Conservation (phyloP, 2,329 filamentous ascomycete genomes). For the Elsinoe fawcettii region DNA sequence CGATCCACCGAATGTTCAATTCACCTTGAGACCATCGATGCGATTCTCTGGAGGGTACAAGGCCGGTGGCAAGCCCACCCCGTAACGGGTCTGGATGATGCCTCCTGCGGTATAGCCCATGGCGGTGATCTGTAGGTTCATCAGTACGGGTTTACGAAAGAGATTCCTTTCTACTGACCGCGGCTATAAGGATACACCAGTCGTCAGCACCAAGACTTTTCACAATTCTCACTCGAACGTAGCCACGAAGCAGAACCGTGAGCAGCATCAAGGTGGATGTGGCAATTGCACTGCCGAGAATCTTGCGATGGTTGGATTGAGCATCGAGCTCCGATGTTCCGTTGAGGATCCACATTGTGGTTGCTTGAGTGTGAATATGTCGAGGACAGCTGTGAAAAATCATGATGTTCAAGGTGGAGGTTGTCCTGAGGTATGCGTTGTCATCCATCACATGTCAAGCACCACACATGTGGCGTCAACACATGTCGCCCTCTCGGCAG, state of each 20-base stretch:
- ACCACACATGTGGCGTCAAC: neutral
- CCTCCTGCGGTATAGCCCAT: constrained; percentile 5
- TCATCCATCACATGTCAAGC: constrained; percentile 4
- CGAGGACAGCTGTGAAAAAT: neutral
- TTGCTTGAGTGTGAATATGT: neutral
- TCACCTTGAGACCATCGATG: neutral
- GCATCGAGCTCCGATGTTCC: neutral
- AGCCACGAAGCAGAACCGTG: constrained; percentile 2
- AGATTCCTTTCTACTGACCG: neutral
- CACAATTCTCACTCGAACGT: constrained; percentile 13
- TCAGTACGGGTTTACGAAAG: neutral
- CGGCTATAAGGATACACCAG: constrained; percentile 7
- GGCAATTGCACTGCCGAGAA: neutral
- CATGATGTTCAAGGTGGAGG: neutral
- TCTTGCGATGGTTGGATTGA: constrained; percentile 8
- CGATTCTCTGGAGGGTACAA: neutral
- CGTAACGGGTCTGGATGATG: constrained; percentile 11
- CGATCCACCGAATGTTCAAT: neutral
- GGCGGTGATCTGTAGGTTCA: neutral
- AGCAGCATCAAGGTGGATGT: constrained; percentile 3
- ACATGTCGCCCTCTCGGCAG: too few relatives aligned
- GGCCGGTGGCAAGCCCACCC: neutral
- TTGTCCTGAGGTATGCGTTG: neutral
- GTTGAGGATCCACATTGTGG: constrained; percentile 9
- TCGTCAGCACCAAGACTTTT: constrained; percentile 9